Base-by-base conservation (phyloP, 106 monocot genomes). In the Allium cepa region DNA sequence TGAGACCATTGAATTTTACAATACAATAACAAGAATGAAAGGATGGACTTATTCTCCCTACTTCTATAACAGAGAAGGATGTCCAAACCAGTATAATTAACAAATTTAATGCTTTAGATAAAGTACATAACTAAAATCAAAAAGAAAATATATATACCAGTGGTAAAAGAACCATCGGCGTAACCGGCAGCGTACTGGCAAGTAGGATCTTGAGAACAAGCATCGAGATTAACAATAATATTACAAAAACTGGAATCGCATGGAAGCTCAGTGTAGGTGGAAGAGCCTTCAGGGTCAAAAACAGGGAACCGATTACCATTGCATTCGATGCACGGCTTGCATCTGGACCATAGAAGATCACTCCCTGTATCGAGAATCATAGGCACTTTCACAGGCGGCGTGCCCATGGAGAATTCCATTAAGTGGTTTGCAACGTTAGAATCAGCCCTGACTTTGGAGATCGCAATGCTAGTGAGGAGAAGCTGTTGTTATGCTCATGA, bases 321-420 rank as follows among this genome's bases (percentile, higher is more conserved):
- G 62, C 72, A 72, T 10, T 51, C 36, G 51, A 9, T 15, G 62
- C 72, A 72, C 0, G 72, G 26, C 12, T 63, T 36, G 72, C 72
- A 72, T 8, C 46, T 17, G 13, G 53, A 27, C 63, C 72, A 72
- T 26, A 63, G 11, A 46, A 72, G 72, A 49, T 72, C 72, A 51
- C 63, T 72, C 28, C 63, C 72, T n/a, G 72, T 72, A 51, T 72
- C 72, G 7, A 63, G 36, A 26, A 72, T 45, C 28, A 60, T 49
- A 50, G 45, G 72, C 52, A 72, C 62, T 4, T 15, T 36, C 3
- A 72, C 50, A 0, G 72, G 62, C 2, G 72, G 72, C 4, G 72
- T 72, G 11, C 72, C 72, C 45, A 72, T 62, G 52, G 72, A 72
- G 72, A 72, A 62, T 13, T 45, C 14, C 61, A 72, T 72, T 0